Evolutionary conservation across 352 stramenopile species (phyloP), one percentile per base, ranked within the genome.

Genomic region (Globisporangium camurandrum): DNA sequence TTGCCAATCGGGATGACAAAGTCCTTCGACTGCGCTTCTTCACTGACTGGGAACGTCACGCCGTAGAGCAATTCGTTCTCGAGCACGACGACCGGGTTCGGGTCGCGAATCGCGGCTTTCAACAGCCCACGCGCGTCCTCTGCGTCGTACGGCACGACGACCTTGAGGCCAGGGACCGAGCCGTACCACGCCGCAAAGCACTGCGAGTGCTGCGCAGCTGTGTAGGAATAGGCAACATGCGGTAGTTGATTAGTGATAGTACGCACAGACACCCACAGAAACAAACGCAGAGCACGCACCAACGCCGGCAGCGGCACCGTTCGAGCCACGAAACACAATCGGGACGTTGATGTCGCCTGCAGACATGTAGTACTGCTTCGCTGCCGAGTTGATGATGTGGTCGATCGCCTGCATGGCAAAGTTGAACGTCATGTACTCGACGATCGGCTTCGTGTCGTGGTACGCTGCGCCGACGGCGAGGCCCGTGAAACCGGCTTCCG

Each of bases 361-460:
- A 51, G 78, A 97, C 97, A 99, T 99, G 85, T 99, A 99, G 64
- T 97, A 98, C 58, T 99, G 95, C 82, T 99, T 99, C 51, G 97
- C 97, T n/a, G 96, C 96, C 53, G 88, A 98, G 72, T 99, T 99
- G 46, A 99, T 86, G 63, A 99, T 98, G 67, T 99, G 97, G 83
- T 99, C 97, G 61, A 99, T 99, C 27, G 96, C 97, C 65, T 99
- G 96, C 92, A 99, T 98, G 54, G 94, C 95, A 71, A 99, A 99
- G 76, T 99, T 99, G 68, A 98, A 99, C 24, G 97, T 99, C 97
- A 99, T 99, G 74, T 99, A 99, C 83, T 99, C 97, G 22, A 99
- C 86, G 43, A 99, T 89, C 34, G 97, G 97, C 69, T 95, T 91
- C 12, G 98, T 87, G 75, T 96, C 90, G 67, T 99, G 95, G 81